Evolutionary conservation across 2,329 filamentous ascomycete species (phyloP).

Genomic region (Monilinia laxa): DNA sequence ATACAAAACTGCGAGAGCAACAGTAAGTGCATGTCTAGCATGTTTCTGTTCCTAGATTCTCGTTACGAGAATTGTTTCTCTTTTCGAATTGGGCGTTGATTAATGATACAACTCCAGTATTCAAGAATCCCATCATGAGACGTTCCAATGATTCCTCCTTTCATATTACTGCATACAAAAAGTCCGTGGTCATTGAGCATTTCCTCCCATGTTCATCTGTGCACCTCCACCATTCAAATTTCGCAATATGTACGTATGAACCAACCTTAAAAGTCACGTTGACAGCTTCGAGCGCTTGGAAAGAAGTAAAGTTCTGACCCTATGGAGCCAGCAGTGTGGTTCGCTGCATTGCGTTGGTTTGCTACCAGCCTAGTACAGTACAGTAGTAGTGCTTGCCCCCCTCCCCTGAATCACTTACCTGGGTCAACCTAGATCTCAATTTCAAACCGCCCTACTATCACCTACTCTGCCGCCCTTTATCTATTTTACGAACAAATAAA

Average conservation of each 20-base stretch:
- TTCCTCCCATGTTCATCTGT: conserved; percentile 4
- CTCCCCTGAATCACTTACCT: conserved; percentile 2
- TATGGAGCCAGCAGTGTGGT: conserved; percentile 1
- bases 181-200: conserved; percentile 11
- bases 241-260: conserved; percentile 9
- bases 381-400: conserved; percentile 12
- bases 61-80: conserved; percentile 17
- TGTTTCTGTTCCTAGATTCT: conserved; percentile 1
- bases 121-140: neutral
- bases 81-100: neutral
- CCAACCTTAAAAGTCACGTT: conserved; percentile 5
- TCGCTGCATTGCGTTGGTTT: neutral
- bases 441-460: neutral
- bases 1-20: conserved; percentile 1
- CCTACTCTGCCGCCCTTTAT: neutral
- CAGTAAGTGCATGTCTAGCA: neutral
- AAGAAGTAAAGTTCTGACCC: conserved; percentile 1
- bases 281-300: conserved; percentile 8
- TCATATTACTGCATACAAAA: neutral
- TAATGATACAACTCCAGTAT: conserved; percentile 1
- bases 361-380: neutral
- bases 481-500: neutral
- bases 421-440: neutral
- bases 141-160: neutral
- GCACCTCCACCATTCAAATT: conserved; percentile 9